phyloP scores from a whole-genome alignment of 2,329 filamentous ascomycete species.

The Scedosporium dehoogii region DNA sequence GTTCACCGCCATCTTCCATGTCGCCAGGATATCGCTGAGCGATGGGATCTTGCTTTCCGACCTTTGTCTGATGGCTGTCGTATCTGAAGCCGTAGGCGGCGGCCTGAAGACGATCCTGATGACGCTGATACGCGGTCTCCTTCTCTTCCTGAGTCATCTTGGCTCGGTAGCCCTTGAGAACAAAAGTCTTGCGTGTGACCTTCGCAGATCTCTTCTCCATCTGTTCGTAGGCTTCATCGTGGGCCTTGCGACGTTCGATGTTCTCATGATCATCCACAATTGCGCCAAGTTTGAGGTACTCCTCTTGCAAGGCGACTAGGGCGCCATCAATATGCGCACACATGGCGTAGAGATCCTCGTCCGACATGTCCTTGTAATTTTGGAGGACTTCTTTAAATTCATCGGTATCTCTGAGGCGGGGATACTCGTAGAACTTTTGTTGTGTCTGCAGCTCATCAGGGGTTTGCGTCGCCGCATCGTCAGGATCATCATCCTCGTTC shows the following conservation, averaged over 20 bases:
- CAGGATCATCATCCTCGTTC: conserved; percentile 13
- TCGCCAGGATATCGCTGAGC: conserved; percentile 35
- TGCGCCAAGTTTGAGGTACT: conserved; percentile 40
- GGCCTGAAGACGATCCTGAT: conserved; percentile 49
- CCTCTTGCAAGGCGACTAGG: conserved; percentile 41
- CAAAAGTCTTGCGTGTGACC: conserved; percentile 22
- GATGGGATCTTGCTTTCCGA: conserved; percentile 49
- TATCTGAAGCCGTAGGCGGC: conserved; percentile 52
- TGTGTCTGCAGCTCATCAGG: conserved; percentile 6
- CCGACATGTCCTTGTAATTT: conserved; percentile 38
- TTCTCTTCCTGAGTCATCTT: conserved; percentile 32
- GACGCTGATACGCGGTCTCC: conserved; percentile 36
- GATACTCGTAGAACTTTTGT: conserved; percentile 30
- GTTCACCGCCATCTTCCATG: conserved; percentile 34
- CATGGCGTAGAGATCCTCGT: conserved; percentile 32
- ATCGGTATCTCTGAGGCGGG: conserved; percentile 39
- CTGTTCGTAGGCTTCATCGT: conserved; percentile 33
- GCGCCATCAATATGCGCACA: conserved; percentile 34
- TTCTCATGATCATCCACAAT: conserved; percentile 50
- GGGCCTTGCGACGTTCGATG: conserved; percentile 35
- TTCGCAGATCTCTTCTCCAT: conserved; percentile 24
- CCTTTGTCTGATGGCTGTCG: conserved; percentile 45
- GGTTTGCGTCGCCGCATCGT: conserved; percentile 8
- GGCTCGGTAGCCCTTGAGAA: conserved; percentile 42
- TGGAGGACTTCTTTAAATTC: conserved; percentile 39